A percentile compares a stretch with the other conserved stretches of the same genome.
phyloP scores from a whole-genome alignment of 345 rosid genomes.

The Eucalyptus marginata region DNA sequence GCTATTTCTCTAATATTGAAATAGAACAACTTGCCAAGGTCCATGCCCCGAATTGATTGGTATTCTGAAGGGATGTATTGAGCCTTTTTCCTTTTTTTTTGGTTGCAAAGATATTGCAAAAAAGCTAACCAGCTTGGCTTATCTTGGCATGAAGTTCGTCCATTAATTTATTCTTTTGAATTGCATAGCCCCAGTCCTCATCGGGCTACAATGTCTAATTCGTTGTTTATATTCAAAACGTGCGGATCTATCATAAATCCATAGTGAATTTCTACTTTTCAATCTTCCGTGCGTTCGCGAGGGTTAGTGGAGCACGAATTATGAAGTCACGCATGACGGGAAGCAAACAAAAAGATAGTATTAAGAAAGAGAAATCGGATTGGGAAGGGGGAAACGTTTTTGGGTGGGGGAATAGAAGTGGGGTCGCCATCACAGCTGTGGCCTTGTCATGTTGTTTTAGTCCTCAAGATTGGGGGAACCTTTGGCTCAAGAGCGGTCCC shows the following conservation, averaged over 20 bases:
- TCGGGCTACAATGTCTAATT: not conserved
- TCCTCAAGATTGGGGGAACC: constrained; percentile 14
- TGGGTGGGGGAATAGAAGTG: constrained; percentile 2
- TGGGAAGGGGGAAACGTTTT: not conserved
- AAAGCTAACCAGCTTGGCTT: not conserved
- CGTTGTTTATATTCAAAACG: not conserved
- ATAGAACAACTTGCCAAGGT: not conserved
- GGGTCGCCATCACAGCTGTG: constrained; percentile 30
- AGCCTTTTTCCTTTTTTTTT: not conserved
- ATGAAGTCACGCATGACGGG: not conserved
- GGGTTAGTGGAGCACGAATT: not conserved
- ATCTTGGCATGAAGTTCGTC: not conserved
- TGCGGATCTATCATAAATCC: not conserved
- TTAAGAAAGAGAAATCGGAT: not conserved
- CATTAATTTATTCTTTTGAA: not conserved
- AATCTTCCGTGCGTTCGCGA: not conserved
- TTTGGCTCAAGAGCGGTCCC: constrained; percentile 8
- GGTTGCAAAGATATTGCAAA: not conserved
- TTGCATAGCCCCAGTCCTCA: not conserved
- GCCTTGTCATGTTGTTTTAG: constrained; percentile 12
- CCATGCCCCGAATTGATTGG: not conserved
- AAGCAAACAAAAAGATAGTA: not conserved
- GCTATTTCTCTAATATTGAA: not conserved
- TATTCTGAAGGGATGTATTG: not conserved
- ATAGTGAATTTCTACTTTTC: not conserved